Base-by-base conservation (phyloP, 352 stramenopile genomes). In the Aphanomyces euteiches region DNA sequence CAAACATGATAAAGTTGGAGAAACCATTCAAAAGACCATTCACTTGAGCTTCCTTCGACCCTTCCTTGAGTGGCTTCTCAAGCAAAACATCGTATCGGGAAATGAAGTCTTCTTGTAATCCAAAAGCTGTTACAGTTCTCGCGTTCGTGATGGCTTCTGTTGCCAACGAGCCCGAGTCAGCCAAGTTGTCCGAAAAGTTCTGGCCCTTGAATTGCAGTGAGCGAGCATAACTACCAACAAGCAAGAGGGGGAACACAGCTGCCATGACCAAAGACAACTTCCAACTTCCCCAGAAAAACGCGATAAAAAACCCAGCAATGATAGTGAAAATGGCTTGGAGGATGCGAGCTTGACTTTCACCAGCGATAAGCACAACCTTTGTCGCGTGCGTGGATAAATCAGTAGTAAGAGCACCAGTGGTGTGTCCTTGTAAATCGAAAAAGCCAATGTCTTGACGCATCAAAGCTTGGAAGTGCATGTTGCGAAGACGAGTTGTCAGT, bases 281-380 rank as follows among this genome's bases (percentile, higher is more conserved):
- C 85, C 85, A 93, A 53, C 80, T 88, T 7, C 81, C 84, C n/a
- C 83, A 71, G 1, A 79, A 74, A 38, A 93, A 88, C 28, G 84
- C 88, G 19, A 93, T 84, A 19, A 83, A 77, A 12, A 91, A 56
- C 2, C 78, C 82, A 3, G 79, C 74, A 15, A 85, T 13, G 17
- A 91, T 76, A 4, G 81, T 88, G 59, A 80, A 83, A 5, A 79
- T 21, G 10, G 78, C 74, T 43, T 86, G 76, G 3, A 90, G 68
- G 28, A 89, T 64, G 8, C 82, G 77, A 0, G 75, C 77, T 39
- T 80, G 77, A 0, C 78, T 57, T 40, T 88, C 80, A 28, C 78
- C 80, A 5, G 76, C 78, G 8, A 88, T 72, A 6, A 83, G 58
- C 1, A 75, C 69, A 0, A 88, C 77, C 58, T 83, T 80, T 15